Base-by-base conservation (phyloP, 2,329 filamentous ascomycete genomes). In the Plectosphaerella cucumerina region DNA sequence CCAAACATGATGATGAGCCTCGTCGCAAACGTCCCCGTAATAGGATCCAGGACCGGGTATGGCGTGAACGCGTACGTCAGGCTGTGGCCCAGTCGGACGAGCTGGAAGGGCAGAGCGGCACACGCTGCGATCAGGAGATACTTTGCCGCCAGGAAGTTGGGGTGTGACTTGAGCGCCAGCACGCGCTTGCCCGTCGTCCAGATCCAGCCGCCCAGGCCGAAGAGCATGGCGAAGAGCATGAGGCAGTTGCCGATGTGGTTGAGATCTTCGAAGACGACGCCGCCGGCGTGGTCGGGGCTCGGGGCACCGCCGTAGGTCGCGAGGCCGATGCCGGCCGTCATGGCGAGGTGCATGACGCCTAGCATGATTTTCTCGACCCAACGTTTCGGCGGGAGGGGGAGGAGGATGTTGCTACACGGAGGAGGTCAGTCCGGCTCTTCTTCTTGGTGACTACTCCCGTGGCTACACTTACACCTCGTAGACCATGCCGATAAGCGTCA, bases 401-500 rank as follows among this genome's bases (percentile, higher is more conserved):
- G 56, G 17, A 59, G 50, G 20, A 56, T 56, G 31, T 59, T 59
- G 23, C 57, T 59, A 22, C n/a, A 14, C 12, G 20, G 15, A 23
- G 34, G 5, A 2, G 11, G 31, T 41, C 22, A 46, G 49, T 17
- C 5, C 22, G 17, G 43, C 6, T 14, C 2, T 17, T 35, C 33
- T 21, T 21, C 10, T 43, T 17, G 4, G 12, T 23, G 8, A n/a
- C 8, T 8, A n/a, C 41, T 31, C 34, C 9, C 8, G n/a, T 9
- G 8, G 6, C 12, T 8, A 12, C 26, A 51, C 55, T 52, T 58
- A 62, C 62, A 56, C 57, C 53, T 64, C 61, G 46, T 63, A 64
- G 15, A 65, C 51, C 17, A 63, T 54, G 6, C 61, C 62, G 15
- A 62, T 62, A 18, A 62, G 37, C 4, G 59, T 54, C 42, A 63